Evolutionary conservation across 192 early-diverging fungal genomes (phyloP).

Genomic region (Podila verticillata): DNA sequence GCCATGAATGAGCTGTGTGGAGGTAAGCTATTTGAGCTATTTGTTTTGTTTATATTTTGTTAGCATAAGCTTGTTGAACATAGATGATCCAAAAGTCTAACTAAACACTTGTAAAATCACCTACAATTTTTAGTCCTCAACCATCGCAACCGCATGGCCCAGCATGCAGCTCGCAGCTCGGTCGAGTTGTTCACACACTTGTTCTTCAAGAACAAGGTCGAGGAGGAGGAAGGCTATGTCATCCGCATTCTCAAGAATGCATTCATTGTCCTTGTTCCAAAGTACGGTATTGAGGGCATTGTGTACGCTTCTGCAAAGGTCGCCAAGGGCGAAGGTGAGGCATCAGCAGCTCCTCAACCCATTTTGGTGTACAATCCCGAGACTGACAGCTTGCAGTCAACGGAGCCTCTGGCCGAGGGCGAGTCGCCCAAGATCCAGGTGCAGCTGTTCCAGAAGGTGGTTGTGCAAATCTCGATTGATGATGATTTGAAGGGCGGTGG

Average conservation of each 20-base stretch:
- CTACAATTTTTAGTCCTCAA: slow-evolving; percentile 71
- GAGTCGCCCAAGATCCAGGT: slow-evolving; percentile 60
- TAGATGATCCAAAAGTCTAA: neutral
- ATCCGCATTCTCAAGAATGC: slow-evolving; percentile 95
- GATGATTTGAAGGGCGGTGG: slow-evolving; percentile 59
- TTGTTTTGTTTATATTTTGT: slow-evolving; percentile 3
- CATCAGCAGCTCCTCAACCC: slow-evolving; percentile 14
- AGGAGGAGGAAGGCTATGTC: slow-evolving; percentile 89
- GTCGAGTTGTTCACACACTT: slow-evolving; percentile 97
- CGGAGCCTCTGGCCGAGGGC: slow-evolving; percentile 25
- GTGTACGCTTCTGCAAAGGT: slow-evolving; percentile 71
- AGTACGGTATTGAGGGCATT: slow-evolving; percentile 92
- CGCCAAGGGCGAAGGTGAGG: slow-evolving; percentile 17
- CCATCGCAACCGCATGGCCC: slow-evolving; percentile 94
- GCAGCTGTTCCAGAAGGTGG: slow-evolving; percentile 83
- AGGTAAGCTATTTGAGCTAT: slow-evolving; percentile 57
- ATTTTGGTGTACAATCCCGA: slow-evolving; percentile 54
- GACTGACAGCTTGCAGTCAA: slow-evolving; percentile 51
- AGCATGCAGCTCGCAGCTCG: slow-evolving; percentile 91
- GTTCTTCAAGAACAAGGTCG: slow-evolving; percentile 94
- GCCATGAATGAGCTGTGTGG: slow-evolving; percentile 86
- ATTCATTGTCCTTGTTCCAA: slow-evolving; percentile 90
- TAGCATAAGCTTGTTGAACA: neutral
- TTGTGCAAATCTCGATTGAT: slow-evolving; percentile 75
- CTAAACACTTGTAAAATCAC: slow-evolving; percentile 40